phyloP scores from a whole-genome alignment of 257 asterid species.

The Capsicum pubescens region DNA sequence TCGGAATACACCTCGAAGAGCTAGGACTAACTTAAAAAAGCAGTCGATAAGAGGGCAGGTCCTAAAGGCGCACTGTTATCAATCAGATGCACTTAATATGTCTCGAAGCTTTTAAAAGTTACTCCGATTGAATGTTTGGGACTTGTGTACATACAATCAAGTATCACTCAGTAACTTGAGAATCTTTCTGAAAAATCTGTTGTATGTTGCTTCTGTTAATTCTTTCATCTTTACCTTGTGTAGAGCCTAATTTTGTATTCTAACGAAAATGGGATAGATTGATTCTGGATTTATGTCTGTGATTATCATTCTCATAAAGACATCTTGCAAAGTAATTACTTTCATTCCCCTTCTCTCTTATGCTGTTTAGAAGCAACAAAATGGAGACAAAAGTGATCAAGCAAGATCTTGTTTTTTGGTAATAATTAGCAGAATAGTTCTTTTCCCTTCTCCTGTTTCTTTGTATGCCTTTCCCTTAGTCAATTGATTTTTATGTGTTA shows the following conservation, averaged over 20 bases:
- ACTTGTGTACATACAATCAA: constrained; percentile 13
- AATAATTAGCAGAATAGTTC: not conserved
- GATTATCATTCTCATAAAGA: not conserved
- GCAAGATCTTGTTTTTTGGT: not conserved
- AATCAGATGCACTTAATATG: constrained; percentile 35
- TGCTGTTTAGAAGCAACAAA: not conserved
- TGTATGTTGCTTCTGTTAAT: not conserved
- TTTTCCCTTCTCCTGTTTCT: not conserved
- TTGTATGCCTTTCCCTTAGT: no score
- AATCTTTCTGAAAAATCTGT: not conserved
- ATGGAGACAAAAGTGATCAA: constrained; percentile 1
- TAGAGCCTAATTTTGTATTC: not conserved
- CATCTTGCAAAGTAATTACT: not conserved
- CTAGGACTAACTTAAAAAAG: constrained; percentile 50
- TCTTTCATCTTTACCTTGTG: not conserved
- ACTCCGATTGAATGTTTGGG: not conserved
- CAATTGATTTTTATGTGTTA: not conserved
- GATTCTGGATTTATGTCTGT: not conserved
- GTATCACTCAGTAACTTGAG: constrained; percentile 12
- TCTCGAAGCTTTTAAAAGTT: constrained; percentile 41
- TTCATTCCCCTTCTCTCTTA: not conserved
- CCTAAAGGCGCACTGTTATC: constrained; percentile 37
- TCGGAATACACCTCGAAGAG: constrained; percentile 40
- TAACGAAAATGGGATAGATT: constrained; percentile 15
- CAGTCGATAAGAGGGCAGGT: constrained; percentile 36